Evolutionary conservation across 129 eudicot species (phyloP).

Genomic region (Flaveria trinervia): DNA sequence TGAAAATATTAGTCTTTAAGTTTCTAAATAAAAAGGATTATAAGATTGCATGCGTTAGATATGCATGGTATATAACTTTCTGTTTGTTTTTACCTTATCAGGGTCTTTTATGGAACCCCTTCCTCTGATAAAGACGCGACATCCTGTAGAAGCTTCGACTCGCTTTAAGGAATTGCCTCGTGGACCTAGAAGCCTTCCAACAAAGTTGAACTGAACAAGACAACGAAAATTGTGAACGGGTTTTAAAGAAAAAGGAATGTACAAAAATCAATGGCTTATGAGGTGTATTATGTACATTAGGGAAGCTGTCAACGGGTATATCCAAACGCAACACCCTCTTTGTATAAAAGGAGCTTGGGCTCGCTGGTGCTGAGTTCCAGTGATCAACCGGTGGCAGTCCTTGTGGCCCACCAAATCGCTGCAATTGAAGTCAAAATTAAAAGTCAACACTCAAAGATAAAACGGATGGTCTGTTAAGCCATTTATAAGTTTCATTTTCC

Average conservation of each 20-base stretch:
- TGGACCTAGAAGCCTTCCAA: slow-evolving; percentile 37
- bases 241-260: background rate
- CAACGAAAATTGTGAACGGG: background rate
- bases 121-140: slow-evolving; percentile 35
- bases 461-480: background rate
- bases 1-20: background rate
- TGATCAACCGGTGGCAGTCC: slow-evolving; percentile 57
- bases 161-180: slow-evolving; percentile 36
- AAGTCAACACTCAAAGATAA: background rate
- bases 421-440: slow-evolving; percentile 16
- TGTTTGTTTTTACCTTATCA: background rate
- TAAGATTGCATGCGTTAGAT: background rate
- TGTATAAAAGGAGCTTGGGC: slow-evolving; percentile 68
- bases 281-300: slow-evolving; percentile 60
- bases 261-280: background rate
- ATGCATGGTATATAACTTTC: background rate
- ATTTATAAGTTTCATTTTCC: background rate
- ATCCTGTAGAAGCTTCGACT: slow-evolving; percentile 34
- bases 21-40: background rate
- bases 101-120: slow-evolving; percentile 35
- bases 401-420: slow-evolving; percentile 70
- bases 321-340: slow-evolving; percentile 83
- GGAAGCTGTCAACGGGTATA: slow-evolving; percentile 77
- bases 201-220: slow-evolving; percentile 32
- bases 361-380: slow-evolving; percentile 73